Evolutionary conservation across 352 stramenopile genomes (phyloP), one percentile per base, ranked within the genome.

Genomic region (Peronospora farinosa): DNA sequence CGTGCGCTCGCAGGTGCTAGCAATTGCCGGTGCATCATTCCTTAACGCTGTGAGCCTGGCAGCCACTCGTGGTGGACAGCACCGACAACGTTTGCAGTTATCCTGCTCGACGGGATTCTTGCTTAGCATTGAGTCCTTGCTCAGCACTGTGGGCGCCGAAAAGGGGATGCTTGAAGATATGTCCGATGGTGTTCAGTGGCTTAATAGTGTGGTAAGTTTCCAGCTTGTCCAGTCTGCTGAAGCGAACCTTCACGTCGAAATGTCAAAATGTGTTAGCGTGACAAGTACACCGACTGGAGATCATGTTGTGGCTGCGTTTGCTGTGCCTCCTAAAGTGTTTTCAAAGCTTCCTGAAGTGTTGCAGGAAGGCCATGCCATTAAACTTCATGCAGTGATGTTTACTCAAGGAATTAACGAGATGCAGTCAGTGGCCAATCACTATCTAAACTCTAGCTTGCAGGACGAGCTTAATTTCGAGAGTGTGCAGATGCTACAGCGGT

Each of bases 111-210:
- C 76, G 0, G 84, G 84, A 0, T 96, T 92, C 39, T 61, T 97
- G 16, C 67, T 98, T 36, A 96, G 83, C 50, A 97, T 97, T 55
- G 92, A 98, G 64, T 96, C 91, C 15, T 68, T 98, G 11, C 52
- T 98, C 28, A 96, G 81, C 60, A 96, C 95, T 16, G 82, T 95
- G 21, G 92, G 92, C 12, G 94, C 92, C 40, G 95, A 98, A 63
- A 86, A 96, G 40, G 90, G 88, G n/a, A 98, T 98, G 95, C 80
- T 98, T 3, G 78, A 96, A 67, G 88, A 97, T 52, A 88, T 97
- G 74, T 74, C 72, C 4, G 87, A 92, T 36, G 86, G 84, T 17
- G 55, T 92, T 36, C 64, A 88, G 42, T 96, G 84, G 87, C 62
- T 97, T 7, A 91, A 77, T 50, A 64, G 50, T 9, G 63, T 66